Evolutionary conservation across 495 filamentous ascomycete species (phyloP), one percentile per base, ranked within the genome.

Genomic region (Tuber calosporum): DNA sequence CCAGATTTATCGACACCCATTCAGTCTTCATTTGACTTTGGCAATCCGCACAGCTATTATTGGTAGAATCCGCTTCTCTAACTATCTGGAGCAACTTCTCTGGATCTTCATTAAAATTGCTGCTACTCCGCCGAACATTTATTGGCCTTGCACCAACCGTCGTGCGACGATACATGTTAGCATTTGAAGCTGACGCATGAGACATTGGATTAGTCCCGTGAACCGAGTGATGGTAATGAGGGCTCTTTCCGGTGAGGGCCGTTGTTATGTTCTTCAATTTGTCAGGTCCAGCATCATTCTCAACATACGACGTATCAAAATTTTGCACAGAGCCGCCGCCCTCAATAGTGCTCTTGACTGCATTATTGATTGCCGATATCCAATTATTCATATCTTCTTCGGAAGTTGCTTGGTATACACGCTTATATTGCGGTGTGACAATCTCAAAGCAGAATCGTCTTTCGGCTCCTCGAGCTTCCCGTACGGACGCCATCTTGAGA

Each of bases 1-100:
- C 96, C 4, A 99, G 87, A 78, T 99, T 99, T 82, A 99, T 97
- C 1, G 94, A 97, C 53, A 97, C 95, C 95, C 95, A 99, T 82
- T 99, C 96, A 26, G 96, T 92, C 82, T 96, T 97, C 76, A 89
- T 87, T 40, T 90, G 89, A 36, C 93, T 96, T 20, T 92, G 93
- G 81, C 95, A 99, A 81, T 99, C 95, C 36, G 94, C 95, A 82
- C 95, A 99, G 88, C 90, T 92, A 70, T 89, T 91, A 82, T 99
- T 99, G 30, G 92, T 93, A 76, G 97, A 90, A 75, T 98, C 96
- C 42, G 90, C 91, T 48, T 96, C 93, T 62, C 95, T 91, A 38
- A 99, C 87, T 69, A 90, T 87, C 81, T 97, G 92, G 17, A 98
- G 87, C 5, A 99, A 85, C 79, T 89, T 93, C 70, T 92, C 90